Evolutionary conservation across 2,329 filamentous ascomycete species (phyloP).

Genomic region (Ophiostoma angusticollis): DNA sequence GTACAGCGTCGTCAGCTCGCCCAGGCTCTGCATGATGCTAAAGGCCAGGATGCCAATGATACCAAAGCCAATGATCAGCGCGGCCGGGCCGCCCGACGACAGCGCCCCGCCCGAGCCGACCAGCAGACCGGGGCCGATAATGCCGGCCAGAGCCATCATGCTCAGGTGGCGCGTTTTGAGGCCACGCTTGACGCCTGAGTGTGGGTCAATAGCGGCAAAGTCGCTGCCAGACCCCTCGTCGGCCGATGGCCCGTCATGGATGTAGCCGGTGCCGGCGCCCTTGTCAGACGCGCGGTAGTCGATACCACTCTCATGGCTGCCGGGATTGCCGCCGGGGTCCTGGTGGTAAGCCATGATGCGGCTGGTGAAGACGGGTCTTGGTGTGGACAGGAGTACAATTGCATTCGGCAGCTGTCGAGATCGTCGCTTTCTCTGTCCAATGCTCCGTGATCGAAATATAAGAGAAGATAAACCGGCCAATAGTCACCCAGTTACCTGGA

Average conservation of each 20-base stretch:
- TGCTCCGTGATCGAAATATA: too few relatives aligned
- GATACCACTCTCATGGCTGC: slow-evolving; percentile 1
- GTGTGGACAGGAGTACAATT: neutral
- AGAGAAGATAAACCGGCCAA: too few relatives aligned
- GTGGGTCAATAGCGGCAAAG: slow-evolving; percentile 39
- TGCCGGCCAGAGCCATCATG: slow-evolving; percentile 53
- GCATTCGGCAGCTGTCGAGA: too few relatives aligned
- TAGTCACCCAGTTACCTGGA: too few relatives aligned
- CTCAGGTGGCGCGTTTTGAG: slow-evolving; percentile 55
- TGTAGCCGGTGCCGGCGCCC: neutral
- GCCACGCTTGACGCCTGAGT: slow-evolving; percentile 54
- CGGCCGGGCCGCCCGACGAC: slow-evolving; percentile 55
- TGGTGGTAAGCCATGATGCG: neutral
- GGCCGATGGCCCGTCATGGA: slow-evolving; percentile 17
- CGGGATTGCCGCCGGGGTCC: neutral
- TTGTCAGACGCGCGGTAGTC: slow-evolving; percentile 8
- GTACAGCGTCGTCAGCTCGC: slow-evolving; percentile 61
- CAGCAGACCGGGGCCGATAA: slow-evolving; percentile 57
- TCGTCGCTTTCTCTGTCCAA: too few relatives aligned
- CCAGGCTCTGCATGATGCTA: slow-evolving; percentile 59
- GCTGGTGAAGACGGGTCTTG: neutral
- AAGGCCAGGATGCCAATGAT: slow-evolving; percentile 58
- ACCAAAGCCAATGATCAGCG: slow-evolving; percentile 59
- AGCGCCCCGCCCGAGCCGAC: slow-evolving; percentile 61
- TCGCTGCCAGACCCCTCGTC: slow-evolving; percentile 23